Conservation (phyloP, 768 basidiomycete species). For the Hygrophoropsis aurantiaca region DNA sequence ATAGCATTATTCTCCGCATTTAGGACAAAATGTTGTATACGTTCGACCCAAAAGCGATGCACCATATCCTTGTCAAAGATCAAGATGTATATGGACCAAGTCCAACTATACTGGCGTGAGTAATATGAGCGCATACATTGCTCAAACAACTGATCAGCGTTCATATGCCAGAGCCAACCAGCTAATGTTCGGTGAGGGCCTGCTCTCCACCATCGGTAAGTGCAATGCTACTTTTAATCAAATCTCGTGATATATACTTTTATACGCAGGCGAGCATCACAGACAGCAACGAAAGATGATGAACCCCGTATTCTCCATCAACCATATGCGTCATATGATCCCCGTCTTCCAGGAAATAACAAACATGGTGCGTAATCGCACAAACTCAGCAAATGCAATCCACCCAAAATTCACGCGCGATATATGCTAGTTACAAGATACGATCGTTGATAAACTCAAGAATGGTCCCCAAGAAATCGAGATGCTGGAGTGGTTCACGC, state of each 20-base stretch:
- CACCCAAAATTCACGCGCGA: background rate
- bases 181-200: conserved; percentile 46
- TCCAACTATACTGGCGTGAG: conserved; percentile 43
- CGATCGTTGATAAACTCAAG: conserved; percentile 1
- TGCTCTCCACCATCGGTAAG: conserved; percentile 30
- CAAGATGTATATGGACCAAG: conserved; percentile 49
- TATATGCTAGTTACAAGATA: background rate
- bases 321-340: conserved; percentile 39
- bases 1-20: background rate
- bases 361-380: background rate
- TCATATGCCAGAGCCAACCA: conserved; percentile 36
- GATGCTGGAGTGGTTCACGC: conserved; percentile 18
- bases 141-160: background rate
- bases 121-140: background rate
- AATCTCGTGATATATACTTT: no score
- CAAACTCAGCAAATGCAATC: conserved; percentile 2
- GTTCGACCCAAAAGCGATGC: conserved; percentile 47
- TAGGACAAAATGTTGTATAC: conserved; percentile 52
- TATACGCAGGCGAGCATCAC: conserved; percentile 37
- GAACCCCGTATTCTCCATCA: conserved; percentile 43
- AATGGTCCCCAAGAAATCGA: conserved; percentile 17
- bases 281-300: conserved; percentile 43
- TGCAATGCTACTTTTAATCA: background rate
- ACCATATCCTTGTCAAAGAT: conserved; percentile 48
- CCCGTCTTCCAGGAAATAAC: conserved; percentile 1